Evolutionary conservation across 2,329 filamentous ascomycete species (phyloP).

Genomic region (Ophiostoma novo-ulmi): DNA sequence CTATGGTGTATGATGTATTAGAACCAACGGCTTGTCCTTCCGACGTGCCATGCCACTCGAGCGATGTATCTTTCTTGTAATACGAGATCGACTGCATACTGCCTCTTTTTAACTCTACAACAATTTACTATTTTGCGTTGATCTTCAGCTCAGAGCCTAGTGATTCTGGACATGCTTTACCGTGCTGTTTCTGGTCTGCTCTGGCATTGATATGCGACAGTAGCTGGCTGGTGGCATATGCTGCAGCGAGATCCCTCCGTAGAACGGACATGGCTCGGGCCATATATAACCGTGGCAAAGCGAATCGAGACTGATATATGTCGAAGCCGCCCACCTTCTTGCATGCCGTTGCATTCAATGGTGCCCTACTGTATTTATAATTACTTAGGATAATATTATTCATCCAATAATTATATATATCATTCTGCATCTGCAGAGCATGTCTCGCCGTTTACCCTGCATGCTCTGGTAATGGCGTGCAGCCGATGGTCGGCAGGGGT

Average conservation of each 20-base stretch:
- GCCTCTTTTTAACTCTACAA: too few relatives aligned
- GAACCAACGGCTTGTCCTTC: neutral
- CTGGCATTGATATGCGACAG: neutral
- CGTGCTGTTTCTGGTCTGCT: neutral
- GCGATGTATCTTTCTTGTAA: neutral
- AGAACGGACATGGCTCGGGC: conserved; percentile 14
- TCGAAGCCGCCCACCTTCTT: conserved; percentile 7
- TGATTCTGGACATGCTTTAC: neutral
- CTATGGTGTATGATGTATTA: neutral
- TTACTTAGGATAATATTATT: too few relatives aligned
- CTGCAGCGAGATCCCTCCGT: conserved; percentile 12
- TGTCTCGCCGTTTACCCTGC: neutral
- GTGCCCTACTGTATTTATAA: neutral
- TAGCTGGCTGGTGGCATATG: neutral
- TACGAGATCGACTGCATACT: neutral
- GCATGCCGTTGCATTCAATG: neutral
- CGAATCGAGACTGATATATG: conserved; percentile 8
- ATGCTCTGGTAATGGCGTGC: conserved; percentile 1
- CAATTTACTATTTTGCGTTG: neutral
- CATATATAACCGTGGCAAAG: conserved; percentile 13
- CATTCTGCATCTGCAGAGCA: neutral
- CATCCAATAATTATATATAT: neutral
- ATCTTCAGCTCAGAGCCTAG: neutral
- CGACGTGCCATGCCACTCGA: neutral
- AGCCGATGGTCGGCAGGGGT: conserved; percentile 15